A percentile compares a stretch with the other conserved stretches of the same genome.
Conservation (phyloP, 768 basidiomycete genomes). For the Podaxis pistillaris region DNA sequence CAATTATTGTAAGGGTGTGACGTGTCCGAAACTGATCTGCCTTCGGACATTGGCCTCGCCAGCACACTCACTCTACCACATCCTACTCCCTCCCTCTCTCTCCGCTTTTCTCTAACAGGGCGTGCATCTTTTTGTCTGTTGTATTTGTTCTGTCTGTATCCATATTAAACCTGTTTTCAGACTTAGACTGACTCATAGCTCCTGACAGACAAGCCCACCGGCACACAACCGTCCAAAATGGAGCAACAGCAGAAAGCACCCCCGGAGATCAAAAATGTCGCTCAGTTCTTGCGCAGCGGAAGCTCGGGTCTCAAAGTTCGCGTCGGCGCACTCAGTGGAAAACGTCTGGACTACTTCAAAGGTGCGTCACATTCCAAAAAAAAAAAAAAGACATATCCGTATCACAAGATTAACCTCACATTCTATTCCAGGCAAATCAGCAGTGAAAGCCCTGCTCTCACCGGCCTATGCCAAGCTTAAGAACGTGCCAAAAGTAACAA, state of each 20-base stretch:
- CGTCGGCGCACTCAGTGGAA: conserved; percentile 89
- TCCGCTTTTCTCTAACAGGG: neutral
- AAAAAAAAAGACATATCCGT: neutral
- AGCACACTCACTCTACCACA: conserved; percentile 4
- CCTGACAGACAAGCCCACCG: neutral
- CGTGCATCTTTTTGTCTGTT: neutral
- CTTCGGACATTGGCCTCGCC: conserved; percentile 1
- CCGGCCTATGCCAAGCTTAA: conserved; percentile 91
- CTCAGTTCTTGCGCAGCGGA: conserved; percentile 83
- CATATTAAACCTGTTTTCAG: neutral
- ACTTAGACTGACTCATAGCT: neutral
- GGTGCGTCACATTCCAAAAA: conserved; percentile 47
- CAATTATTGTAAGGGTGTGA: conserved; percentile 10
- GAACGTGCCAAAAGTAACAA: conserved; percentile 68
- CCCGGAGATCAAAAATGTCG: conserved; percentile 76
- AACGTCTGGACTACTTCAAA: conserved; percentile 97
- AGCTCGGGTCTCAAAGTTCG: conserved; percentile 86
- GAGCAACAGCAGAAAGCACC: conserved; percentile 83
- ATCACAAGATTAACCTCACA: neutral
- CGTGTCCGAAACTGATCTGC: conserved; percentile 6
- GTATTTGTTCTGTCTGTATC: neutral
- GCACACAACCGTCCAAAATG: conserved; percentile 26
- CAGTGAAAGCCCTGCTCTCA: conserved; percentile 86
- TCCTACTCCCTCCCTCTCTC: neutral
- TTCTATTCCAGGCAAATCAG: conserved; percentile 72